Percentiles rank a stretch among this genome's conserved stretches.
Conservation (phyloP, 1,284 basidiomycete species). For the Baeospora myosura region DNA sequence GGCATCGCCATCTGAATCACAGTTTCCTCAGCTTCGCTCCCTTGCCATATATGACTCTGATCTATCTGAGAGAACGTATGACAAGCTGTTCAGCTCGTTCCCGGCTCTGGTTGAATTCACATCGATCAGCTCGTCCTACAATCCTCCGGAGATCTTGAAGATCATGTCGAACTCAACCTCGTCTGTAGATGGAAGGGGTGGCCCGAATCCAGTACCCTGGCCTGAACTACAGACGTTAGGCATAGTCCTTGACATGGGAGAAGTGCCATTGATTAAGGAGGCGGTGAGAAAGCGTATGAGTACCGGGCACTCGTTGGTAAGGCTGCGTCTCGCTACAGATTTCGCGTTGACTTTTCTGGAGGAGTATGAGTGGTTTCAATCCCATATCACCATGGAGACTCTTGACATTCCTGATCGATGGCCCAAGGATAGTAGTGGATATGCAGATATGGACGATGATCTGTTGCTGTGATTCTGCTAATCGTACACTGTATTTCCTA, state of each 20-base stretch:
- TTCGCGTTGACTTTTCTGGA: constrained; percentile 9
- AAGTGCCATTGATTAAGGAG: constrained; percentile 17
- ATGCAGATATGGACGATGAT: too few relatives aligned
- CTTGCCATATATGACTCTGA: constrained; percentile 31
- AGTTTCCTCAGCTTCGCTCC: constrained; percentile 24
- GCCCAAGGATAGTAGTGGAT: too few relatives aligned
- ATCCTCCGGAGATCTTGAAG: constrained; percentile 18
- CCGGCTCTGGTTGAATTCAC: constrained; percentile 26
- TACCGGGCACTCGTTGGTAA: constrained; percentile 18
- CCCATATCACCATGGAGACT: constrained; percentile 16
- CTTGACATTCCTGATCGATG: constrained; percentile 20
- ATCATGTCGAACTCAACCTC: constrained; percentile 12
- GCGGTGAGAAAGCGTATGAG: constrained; percentile 18
- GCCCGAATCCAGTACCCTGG: too few relatives aligned
- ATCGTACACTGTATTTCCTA: too few relatives aligned
- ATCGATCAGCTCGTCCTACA: constrained; percentile 17
- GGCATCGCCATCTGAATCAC: constrained; percentile 11
- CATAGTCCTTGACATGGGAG: constrained; percentile 19
- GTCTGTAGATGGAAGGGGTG: constrained; percentile 8
- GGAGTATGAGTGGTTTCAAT: constrained; percentile 6
- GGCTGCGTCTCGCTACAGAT: constrained; percentile 19
- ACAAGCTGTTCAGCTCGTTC: constrained; percentile 24
- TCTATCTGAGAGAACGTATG: constrained; percentile 24
- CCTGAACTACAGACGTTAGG: constrained; percentile 26
- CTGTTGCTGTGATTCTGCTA: too few relatives aligned